phyloP scores from a whole-genome alignment of 2,329 filamentous ascomycete species.

The Rutstroemia sydowiana region DNA sequence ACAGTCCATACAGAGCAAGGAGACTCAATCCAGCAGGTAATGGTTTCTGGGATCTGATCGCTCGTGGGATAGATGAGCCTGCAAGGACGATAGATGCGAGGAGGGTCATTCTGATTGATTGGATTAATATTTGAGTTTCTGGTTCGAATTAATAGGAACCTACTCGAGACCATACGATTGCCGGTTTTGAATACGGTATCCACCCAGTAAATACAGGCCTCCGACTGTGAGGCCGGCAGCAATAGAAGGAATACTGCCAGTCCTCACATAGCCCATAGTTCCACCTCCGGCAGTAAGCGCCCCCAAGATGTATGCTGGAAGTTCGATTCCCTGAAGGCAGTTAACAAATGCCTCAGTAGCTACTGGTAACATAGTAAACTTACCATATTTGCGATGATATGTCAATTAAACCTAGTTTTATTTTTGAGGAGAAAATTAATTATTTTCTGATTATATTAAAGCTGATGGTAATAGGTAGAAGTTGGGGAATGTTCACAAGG shows the following conservation, averaged over 20 bases:
- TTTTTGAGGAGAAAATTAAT: neutral
- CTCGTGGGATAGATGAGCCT: conserved; percentile 78
- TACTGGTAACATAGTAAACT: neutral
- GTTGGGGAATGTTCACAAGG: neutral
- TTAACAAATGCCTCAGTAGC: conserved; percentile 1
- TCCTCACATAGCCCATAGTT: conserved; percentile 76
- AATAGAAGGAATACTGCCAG: conserved; percentile 79
- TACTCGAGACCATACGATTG: conserved; percentile 74
- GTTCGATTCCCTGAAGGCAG: conserved; percentile 36
- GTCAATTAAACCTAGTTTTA: neutral
- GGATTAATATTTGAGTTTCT: neutral
- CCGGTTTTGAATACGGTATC: conserved; percentile 67
- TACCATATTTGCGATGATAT: conserved; percentile 22
- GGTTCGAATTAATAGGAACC: neutral
- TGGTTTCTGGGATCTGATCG: conserved; percentile 75
- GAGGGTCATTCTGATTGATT: conserved; percentile 52
- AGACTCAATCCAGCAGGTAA: conserved; percentile 74
- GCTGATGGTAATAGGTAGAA: neutral
- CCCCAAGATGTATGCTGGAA: conserved; percentile 71
- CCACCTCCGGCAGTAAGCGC: conserved; percentile 80
- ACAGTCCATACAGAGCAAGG: conserved; percentile 70
- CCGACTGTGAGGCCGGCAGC: conserved; percentile 81
- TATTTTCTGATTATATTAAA: neutral
- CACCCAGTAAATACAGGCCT: conserved; percentile 65
- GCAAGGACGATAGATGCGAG: conserved; percentile 80